phyloP scores from a whole-genome alignment of 148 eudicot species.

The Chenopodium quinoa region DNA sequence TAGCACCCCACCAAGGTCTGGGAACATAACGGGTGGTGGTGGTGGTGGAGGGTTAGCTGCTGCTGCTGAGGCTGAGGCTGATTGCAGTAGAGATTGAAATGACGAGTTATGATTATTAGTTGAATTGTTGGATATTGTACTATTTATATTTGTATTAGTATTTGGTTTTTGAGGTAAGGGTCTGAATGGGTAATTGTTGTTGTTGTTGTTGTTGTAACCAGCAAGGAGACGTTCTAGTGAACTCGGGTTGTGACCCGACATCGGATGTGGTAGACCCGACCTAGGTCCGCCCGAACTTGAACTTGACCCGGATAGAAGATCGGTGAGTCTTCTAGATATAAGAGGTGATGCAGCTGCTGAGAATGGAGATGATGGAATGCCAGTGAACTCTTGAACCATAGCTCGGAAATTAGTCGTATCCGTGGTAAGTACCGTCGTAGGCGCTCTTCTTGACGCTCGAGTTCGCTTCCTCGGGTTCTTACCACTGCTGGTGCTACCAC shows the following conservation, averaged over 20 bases:
- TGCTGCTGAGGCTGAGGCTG: neutral
- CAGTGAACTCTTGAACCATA: constrained; percentile 95
- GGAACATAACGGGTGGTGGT: neutral
- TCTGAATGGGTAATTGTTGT: constrained; percentile 21
- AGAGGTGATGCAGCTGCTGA: constrained; percentile 26
- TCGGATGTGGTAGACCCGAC: neutral
- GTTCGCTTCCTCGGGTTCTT: constrained; percentile 75
- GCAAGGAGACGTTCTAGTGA: constrained; percentile 19
- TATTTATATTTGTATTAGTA: neutral
- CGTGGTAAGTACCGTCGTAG: constrained; percentile 82
- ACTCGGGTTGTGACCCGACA: neutral
- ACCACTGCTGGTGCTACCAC: neutral
- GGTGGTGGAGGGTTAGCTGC: neutral
- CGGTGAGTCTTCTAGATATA: constrained; percentile 15
- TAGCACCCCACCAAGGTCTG: constrained; percentile 12
- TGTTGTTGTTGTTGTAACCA: neutral
- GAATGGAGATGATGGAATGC: constrained; percentile 48
- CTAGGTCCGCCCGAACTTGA: neutral
- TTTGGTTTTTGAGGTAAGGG: constrained; percentile 21
- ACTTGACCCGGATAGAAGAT: constrained; percentile 21
- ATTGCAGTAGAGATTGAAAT: constrained; percentile 1
- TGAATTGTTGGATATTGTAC: neutral
- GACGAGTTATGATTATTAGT: neutral
- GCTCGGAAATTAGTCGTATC: constrained; percentile 88
- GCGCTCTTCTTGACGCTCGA: constrained; percentile 78